phyloP scores from a whole-genome alignment of 495 filamentous ascomycete species.

The Penicillium paxilli region DNA sequence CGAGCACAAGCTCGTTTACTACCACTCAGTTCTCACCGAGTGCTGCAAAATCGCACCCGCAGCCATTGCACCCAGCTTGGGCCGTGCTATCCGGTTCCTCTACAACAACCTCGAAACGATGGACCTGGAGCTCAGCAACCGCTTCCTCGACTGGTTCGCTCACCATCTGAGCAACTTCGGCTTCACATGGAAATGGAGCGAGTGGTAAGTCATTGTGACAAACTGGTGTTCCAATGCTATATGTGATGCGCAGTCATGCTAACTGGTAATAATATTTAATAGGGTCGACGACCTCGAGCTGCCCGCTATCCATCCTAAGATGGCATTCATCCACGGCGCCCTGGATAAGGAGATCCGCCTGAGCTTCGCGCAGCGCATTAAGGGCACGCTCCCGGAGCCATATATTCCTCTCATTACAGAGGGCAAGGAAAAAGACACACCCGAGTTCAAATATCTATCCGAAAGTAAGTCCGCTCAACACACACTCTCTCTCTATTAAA shows the following conservation, averaged over 20 bases:
- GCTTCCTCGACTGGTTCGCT: slow-evolving; percentile 96
- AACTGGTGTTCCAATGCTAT: neutral
- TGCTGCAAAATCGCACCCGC: slow-evolving; percentile 92
- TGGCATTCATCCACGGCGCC: slow-evolving; percentile 86
- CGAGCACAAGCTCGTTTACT: slow-evolving; percentile 94
- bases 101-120: slow-evolving; percentile 78
- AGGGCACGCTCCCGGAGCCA: slow-evolving; percentile 84
- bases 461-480: slow-evolving; percentile 71
- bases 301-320: slow-evolving; percentile 76
- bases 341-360: slow-evolving; percentile 97
- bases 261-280: slow-evolving; percentile 5
- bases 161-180: slow-evolving; percentile 99
- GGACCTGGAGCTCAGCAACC: slow-evolving; percentile 81
- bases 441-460: slow-evolving; percentile 86
- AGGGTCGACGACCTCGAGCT: slow-evolving; percentile 82
- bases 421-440: slow-evolving; percentile 88
- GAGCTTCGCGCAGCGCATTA: slow-evolving; percentile 94
- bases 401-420: slow-evolving; percentile 80
- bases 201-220: slow-evolving; percentile 63
- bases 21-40: slow-evolving; percentile 92
- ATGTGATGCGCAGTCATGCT: neutral
- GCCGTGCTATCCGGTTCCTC: slow-evolving; percentile 88
- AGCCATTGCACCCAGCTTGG: slow-evolving; percentile 92
- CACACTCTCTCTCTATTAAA: no score
- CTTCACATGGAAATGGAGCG: slow-evolving; percentile 99